A percentile compares a stretch with the other conserved stretches of the same genome.
Conservation (phyloP, 345 rosid genomes). For the Acer negundo region DNA sequence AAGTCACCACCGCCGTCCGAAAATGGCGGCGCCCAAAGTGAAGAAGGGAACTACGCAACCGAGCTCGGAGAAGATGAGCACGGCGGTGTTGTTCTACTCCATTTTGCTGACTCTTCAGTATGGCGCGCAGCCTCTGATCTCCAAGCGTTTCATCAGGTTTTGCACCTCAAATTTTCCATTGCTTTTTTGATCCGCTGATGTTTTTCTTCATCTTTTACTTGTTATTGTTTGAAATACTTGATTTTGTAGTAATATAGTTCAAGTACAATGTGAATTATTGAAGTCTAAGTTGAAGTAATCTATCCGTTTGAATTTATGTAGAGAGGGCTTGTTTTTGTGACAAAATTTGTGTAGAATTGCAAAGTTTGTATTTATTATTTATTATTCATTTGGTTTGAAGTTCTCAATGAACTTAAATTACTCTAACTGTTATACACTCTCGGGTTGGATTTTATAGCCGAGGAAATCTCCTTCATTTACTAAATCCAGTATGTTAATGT, state of each 20-base stretch:
- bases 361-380: too few species aligned
- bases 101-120: conserved; percentile 81
- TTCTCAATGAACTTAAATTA: too few species aligned
- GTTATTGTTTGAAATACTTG: neutral
- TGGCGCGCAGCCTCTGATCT: conserved; percentile 92
- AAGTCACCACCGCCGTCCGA: conserved; percentile 19
- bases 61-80: conserved; percentile 33
- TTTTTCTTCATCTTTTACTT: neutral
- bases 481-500: too few species aligned
- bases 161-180: neutral
- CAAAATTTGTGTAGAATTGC: too few species aligned
- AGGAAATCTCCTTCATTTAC: neutral
- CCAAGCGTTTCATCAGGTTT: conserved; percentile 84
- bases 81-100: conserved; percentile 66
- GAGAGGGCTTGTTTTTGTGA: too few species aligned
- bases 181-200: neutral
- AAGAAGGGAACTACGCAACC: neutral
- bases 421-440: neutral
- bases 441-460: neutral
- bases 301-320: neutral
- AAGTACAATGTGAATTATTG: neutral
- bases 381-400: too few species aligned
- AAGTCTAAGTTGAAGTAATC: too few species aligned
- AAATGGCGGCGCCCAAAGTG: conserved; percentile 40
- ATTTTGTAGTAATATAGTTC: neutral